Evolutionary conservation across 2,329 filamentous ascomycete genomes (phyloP), one percentile per base, ranked within the genome.

Genomic region (Sporothrix curviconia): DNA sequence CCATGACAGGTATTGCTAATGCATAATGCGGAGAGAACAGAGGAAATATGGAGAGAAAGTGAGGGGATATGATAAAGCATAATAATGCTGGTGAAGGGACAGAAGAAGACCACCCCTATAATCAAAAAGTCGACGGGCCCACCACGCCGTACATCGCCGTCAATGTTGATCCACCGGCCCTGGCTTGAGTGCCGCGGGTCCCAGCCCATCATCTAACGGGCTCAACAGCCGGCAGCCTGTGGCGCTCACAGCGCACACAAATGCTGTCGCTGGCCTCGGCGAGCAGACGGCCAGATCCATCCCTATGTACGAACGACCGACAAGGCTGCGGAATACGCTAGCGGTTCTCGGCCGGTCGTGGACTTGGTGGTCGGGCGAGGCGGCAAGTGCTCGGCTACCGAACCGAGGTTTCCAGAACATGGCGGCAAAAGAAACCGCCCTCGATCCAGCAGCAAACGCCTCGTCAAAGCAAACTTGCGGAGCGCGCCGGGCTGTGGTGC

Each of bases 151-250:
- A 84, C n/a, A 12, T 78, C 78, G 1, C 86, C 86, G 68, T 92
- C 89, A n/a, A 95, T 81, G 71, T 95, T 95, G 59, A 83, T 77
- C 88, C 90, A 95, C 44, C 77, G 76, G 1, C 76, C 78, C 17
- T 77, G 70, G n/a, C 34, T 75, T 74, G 60, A 90, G 78, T 5
- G 80, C 83, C 30, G 76, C 78, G n/a, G n/a, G 37, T 92, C 86
- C 88, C 89, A 92, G 0, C 90, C 90, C 83, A 94, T 84, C 85
- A 95, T 91, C n/a, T n/a, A 40, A 95, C 89, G 2, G 82, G n/a
- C n/a, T 90, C 61, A 95, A 69, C 55, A 95, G 66, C 22, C 89
- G 80, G 69, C 90, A 95, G 0, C 82, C 83, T 71, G 78, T 82
- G 34, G 85, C 82, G 64, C 86, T 89, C 24, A 92, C 85, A 3